Percentiles rank a stretch among this genome's conserved stretches.
phyloP scores from a whole-genome alignment of 768 basidiomycete genomes.

The Collybia sp. region DNA sequence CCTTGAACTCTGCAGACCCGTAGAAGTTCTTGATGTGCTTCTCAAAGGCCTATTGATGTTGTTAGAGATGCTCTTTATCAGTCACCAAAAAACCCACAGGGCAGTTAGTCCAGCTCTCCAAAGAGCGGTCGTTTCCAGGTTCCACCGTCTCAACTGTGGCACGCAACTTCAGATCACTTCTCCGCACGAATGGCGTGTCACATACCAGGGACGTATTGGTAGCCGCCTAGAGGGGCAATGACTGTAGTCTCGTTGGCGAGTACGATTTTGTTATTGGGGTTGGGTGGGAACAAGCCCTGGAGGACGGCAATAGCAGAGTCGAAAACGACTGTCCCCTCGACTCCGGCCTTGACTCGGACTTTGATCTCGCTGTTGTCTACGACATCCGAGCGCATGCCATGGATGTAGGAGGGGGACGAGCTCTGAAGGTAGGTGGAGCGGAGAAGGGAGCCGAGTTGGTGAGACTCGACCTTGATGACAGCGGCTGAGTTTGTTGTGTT shows the following conservation, averaged over 20 bases:
- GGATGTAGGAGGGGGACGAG: conserved; percentile 65
- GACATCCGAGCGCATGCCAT: conserved; percentile 59
- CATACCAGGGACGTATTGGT: conserved; percentile 81
- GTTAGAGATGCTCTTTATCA: not conserved
- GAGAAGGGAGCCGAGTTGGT: conserved; percentile 56
- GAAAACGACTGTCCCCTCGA: conserved; percentile 82
- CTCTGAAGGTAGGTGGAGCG: conserved; percentile 64
- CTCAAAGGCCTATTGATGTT: conserved; percentile 47
- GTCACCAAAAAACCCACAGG: conserved; percentile 26
- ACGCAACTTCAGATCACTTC: not conserved
- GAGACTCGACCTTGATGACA: conserved; percentile 53
- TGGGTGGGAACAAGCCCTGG: conserved; percentile 87
- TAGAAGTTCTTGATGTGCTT: conserved; percentile 60
- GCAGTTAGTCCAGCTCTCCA: conserved; percentile 74
- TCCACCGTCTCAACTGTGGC: conserved; percentile 77
- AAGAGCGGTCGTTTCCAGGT: conserved; percentile 74
- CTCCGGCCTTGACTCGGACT: conserved; percentile 77
- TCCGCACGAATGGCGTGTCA: conserved; percentile 4
- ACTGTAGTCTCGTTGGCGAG: conserved; percentile 77
- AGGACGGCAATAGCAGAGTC: conserved; percentile 82
- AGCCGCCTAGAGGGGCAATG: conserved; percentile 71
- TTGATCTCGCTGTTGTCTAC: conserved; percentile 72
- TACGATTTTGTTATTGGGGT: conserved; percentile 59
- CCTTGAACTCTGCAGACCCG: conserved; percentile 61
- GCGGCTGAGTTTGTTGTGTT: not conserved